Evolutionary conservation across 2,329 filamentous ascomycete species (phyloP), one percentile per base, ranked within the genome.

Genomic region (Cordyceps cicadae): DNA sequence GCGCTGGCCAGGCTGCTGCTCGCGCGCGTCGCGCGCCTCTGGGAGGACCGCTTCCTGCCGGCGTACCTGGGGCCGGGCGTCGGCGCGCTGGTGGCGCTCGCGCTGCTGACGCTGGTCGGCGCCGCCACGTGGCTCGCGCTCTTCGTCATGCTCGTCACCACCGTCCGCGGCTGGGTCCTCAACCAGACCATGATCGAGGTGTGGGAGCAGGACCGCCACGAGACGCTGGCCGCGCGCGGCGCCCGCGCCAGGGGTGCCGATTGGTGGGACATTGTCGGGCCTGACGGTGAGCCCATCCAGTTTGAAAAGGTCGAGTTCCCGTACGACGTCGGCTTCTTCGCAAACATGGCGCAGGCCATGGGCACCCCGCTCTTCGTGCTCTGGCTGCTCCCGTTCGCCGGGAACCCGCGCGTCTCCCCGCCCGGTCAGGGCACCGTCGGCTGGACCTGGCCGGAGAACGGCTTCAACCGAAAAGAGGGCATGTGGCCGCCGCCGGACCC

Each of bases 121-220:
- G 79, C 80, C 52, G 69, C 86, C 39, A 84, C 85, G 0, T 75
- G 83, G 9, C 78, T 92, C 56, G 83, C 80, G 0, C 78, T 94
- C 1, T 74, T 74, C 1, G 78, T 94, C 43, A 80, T 94, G 63
- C 75, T 92, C 3, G 70, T 81, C n/a, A 82, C 84, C 6, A 85
- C 86, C 0, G 61, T 82, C 1, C 83, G 82, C 70, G 80, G 79
- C 59, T 85, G 89, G 70, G 67, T 81, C 4, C 78, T 87, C 63
- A 92, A 92, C 74, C 85, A 81, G 17, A 93, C 89, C 26, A 90
- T 89, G 71, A 94, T 95, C 67, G 90, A 95, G 73, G 80, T 81
- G 63, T 93, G 89, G 89, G 89, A 88, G 69, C 72, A 84, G 52
- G 85, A 88, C 65, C 77, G 85, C 0, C 85, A 88, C 71, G 81